Conservation (phyloP, 208 protist species). For the Acanthamoeba polyphaga region DNA sequence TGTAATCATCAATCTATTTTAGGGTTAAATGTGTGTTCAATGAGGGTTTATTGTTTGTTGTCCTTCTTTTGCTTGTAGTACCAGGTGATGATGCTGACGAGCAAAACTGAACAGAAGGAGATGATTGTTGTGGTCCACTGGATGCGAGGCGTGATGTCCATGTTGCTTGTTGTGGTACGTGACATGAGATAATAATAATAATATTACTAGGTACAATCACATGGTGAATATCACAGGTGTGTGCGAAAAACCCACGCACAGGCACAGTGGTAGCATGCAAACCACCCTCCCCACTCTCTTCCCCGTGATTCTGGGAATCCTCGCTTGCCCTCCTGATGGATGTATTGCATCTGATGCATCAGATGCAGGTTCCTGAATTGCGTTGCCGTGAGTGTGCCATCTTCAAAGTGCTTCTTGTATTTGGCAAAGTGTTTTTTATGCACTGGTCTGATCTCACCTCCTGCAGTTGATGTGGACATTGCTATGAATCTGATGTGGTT, state of each 20-base stretch:
- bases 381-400: background rate
- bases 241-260: background rate
- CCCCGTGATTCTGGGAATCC: conserved; percentile 14
- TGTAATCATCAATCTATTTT: no score
- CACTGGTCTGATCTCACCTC: conserved; percentile 15
- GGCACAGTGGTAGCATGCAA: conserved; percentile 4
- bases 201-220: background rate
- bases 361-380: conserved; percentile 2
- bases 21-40: no score
- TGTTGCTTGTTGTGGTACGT: no score
- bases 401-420: conserved; percentile 26
- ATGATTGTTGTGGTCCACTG: no score
- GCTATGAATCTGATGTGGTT: no score
- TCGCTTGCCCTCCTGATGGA: background rate
- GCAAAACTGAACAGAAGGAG: no score
- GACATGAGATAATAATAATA: no score
- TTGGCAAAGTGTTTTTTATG: background rate
- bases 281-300: conserved; percentile 20
- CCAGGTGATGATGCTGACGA: no score
- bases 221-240: background rate
- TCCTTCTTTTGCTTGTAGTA: no score
- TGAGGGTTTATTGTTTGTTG: no score
- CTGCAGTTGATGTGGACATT: background rate
- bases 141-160: no score
- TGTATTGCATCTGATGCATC: conserved; percentile 33